These are phyloP conservation scores for Chlamydomonas sp. DNA, from an alignment of 139 green algal species.

Conservation along the genomic window DNA sequence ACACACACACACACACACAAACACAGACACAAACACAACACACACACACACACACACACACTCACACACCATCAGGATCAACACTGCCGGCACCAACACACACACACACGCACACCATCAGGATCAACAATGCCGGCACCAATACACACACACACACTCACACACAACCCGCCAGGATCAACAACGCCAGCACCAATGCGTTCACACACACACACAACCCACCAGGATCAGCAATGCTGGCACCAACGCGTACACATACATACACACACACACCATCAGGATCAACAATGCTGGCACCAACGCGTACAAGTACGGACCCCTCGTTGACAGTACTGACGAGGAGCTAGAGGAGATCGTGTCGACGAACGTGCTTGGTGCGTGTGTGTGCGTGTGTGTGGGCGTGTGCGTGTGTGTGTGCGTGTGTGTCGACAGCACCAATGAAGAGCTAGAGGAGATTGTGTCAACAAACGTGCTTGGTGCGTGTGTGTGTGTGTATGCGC, in stretches of 20 bases:
- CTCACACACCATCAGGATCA: too few relatives aligned
- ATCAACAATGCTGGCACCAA: constrained; percentile 85
- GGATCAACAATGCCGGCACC: background rate
- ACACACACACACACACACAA: too few relatives aligned
- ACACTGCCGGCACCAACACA: background rate
- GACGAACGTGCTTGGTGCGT: constrained; percentile 77
- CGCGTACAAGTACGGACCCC: constrained; percentile 69
- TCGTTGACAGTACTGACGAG: constrained; percentile 57
- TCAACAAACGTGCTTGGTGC: background rate
- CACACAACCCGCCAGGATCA: constrained; percentile 7
- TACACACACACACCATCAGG: constrained; percentile 27
- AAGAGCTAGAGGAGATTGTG: background rate
- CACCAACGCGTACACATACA: constrained; percentile 83
- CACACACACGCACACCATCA: background rate
- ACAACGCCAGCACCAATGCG: background rate
- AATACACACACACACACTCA: background rate
- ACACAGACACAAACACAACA: too few relatives aligned
- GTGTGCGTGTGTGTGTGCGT: background rate
- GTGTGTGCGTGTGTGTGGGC: background rate
- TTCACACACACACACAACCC: background rate
- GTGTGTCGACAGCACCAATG: background rate
- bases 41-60: too few relatives aligned
- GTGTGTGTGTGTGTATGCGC: too few relatives aligned
- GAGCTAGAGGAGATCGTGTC: constrained; percentile 74
- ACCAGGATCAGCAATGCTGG: constrained; percentile 75